Conservation (phyloP, 495 filamentous ascomycete species). For the Podospora conica region DNA sequence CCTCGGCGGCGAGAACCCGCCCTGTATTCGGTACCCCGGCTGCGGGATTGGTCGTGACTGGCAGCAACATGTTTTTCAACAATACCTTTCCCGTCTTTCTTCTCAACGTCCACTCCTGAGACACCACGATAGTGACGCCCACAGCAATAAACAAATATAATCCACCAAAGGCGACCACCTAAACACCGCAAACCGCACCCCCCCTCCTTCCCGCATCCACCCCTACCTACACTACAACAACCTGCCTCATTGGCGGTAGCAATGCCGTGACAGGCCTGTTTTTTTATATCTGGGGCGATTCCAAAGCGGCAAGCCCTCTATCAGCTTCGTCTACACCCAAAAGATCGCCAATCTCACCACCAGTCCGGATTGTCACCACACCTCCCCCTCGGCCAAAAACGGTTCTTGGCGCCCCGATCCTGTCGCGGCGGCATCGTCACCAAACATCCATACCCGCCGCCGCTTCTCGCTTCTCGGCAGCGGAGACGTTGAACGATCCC, state of each 20-base stretch:
- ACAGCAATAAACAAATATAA: not conserved
- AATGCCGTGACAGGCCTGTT: conserved; percentile 1
- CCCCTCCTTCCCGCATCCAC: not conserved
- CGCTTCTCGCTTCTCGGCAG: not conserved
- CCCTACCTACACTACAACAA: not conserved
- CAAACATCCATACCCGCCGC: not conserved
- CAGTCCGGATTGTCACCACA: not conserved
- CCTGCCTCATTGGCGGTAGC: not conserved
- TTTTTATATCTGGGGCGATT: not conserved
- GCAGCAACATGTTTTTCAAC: not conserved
- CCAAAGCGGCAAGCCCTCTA: conserved; percentile 1
- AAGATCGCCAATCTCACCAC: conserved; percentile 3
- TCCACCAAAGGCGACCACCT: not conserved
- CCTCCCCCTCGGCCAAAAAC: not conserved
- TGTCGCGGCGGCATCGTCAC: not conserved
- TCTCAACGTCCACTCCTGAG: not conserved
- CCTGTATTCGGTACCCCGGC: not conserved
- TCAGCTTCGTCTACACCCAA: not conserved
- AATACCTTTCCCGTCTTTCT: not conserved
- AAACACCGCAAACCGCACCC: not conserved
- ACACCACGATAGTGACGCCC: not conserved
- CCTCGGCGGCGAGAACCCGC: not conserved
- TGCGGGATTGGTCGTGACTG: not conserved
- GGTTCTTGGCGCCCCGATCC: not conserved
- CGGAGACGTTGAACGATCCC: not conserved